Evolutionary conservation across 1,139 yeast genomes (phyloP), one percentile per base, ranked within the genome.

Genomic region (Zygosaccharomyces sapae): DNA sequence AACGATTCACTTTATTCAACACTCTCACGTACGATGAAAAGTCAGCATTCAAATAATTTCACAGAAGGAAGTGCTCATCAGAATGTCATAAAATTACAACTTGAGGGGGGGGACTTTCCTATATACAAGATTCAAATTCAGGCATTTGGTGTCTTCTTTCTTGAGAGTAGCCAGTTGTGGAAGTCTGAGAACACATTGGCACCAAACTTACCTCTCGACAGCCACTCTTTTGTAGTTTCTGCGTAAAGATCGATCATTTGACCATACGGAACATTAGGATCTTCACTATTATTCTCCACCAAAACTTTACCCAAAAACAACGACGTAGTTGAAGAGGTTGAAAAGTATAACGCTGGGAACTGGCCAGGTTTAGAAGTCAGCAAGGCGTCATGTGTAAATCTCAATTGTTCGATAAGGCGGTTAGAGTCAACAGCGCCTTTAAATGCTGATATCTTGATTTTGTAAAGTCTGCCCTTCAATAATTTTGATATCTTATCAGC

Each of bases 401-500:
- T 45, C 38, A 67, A 50, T 4, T 52, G 47, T 4, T 37, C 31
- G 18, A 46, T 18, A 18, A 54, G 20, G 12, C 20, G 53, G 5
- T 55, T 39, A 2, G 55, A 43, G 9, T 53, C 55, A 2, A 58
- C 62, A 13, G 47, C 49, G n/a, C 37, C 53, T 49, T 30, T 33
- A 2, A 53, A 49, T 41, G 47, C 49, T 5, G 64, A 45, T 6
- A 54, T 41, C 39, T 73, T 75, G 25, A 74, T 62, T 60, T 81
- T 86, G 58, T 83, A 78, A n/a, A 89, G 64, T 55, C 75, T 80
- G 13, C 74, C 70, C 62, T 83, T 86, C 53, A 90, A 65, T 25
- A 87, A 63, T 63, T 83, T 83, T 55, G 85, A 86, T 3, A 92
- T 85, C 65, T 86, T 86, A 10, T 79, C 79, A 0, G 90, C 90